A percentile compares a stretch with the other conserved stretches of the same genome.
These are phyloP conservation scores for Linum usitatissimum DNA, from an alignment of 345 rosid genomes.

Conservation along the genomic window DNA sequence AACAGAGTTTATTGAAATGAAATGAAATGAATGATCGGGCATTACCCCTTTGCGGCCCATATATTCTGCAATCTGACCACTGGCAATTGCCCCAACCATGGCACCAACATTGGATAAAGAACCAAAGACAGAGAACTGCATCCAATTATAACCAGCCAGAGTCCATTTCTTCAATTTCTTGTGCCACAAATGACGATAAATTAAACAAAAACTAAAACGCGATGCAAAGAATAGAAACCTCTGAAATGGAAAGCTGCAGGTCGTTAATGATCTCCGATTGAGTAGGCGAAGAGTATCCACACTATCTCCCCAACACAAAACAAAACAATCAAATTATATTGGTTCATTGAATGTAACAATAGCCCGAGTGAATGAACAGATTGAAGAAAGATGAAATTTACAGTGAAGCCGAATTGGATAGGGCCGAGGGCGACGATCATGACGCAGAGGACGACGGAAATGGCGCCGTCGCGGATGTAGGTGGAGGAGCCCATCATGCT, in stretches of 20 bases:
- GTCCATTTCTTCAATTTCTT: neutral
- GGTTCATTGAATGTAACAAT: neutral
- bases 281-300: conserved; percentile 8
- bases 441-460: conserved; percentile 11
- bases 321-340: neutral
- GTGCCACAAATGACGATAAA: neutral
- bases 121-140: conserved; percentile 10
- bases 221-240: neutral
- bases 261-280: conserved; percentile 8
- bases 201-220: neutral
- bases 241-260: conserved; percentile 5
- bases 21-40: neutral
- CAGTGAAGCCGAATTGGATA: conserved; percentile 12
- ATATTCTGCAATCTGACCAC: conserved; percentile 8
- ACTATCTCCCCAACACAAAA: neutral
- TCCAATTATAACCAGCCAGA: neutral
- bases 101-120: conserved; percentile 7
- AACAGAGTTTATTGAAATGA: neutral
- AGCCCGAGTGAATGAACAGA: neutral
- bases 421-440: conserved; percentile 12
- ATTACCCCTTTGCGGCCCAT: conserved; percentile 9
- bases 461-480: conserved; percentile 8
- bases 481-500: neutral
- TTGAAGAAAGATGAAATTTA: neutral
- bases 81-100: conserved; percentile 8